phyloP scores from a whole-genome alignment of 1,284 basidiomycete genomes.

The Termitomyces sp. region DNA sequence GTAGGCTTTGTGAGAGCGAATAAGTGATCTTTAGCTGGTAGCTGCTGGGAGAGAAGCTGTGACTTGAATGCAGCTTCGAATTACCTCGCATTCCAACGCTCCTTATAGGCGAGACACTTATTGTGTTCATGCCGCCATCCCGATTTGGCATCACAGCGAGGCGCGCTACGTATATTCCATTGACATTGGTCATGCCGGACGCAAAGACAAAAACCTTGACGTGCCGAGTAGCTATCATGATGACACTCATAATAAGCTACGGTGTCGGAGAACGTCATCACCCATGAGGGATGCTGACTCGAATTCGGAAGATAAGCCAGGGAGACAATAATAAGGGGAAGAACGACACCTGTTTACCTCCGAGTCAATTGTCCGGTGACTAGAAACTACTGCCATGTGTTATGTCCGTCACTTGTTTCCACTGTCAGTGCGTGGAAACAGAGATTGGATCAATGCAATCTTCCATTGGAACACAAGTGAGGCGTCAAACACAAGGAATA shows the following conservation, averaged over 20 bases:
- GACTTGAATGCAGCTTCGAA: not conserved
- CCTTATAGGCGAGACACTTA: not conserved
- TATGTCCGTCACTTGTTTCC: not conserved
- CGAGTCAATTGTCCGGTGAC: not conserved
- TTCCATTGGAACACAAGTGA: too few species aligned
- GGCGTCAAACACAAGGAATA: not conserved
- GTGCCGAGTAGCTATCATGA: not conserved
- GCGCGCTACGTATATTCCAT: not conserved
- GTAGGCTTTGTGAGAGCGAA: not conserved
- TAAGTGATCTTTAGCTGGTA: not conserved
- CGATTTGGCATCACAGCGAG: not conserved
- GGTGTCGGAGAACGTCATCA: not conserved
- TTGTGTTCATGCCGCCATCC: not conserved
- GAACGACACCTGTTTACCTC: not conserved
- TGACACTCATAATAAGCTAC: not conserved
- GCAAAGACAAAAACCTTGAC: not conserved
- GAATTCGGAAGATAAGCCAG: not conserved
- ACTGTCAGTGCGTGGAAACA: not conserved
- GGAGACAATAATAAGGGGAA: not conserved
- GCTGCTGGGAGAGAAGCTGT: not conserved
- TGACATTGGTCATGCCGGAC: too few species aligned
- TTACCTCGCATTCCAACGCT: not conserved
- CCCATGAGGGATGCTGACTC: not conserved
- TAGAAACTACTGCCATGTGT: not conserved
- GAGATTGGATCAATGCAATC: not conserved